Evolutionary conservation across 2,329 filamentous ascomycete genomes (phyloP).

Genomic region (Leptographium wingfieldii): DNA sequence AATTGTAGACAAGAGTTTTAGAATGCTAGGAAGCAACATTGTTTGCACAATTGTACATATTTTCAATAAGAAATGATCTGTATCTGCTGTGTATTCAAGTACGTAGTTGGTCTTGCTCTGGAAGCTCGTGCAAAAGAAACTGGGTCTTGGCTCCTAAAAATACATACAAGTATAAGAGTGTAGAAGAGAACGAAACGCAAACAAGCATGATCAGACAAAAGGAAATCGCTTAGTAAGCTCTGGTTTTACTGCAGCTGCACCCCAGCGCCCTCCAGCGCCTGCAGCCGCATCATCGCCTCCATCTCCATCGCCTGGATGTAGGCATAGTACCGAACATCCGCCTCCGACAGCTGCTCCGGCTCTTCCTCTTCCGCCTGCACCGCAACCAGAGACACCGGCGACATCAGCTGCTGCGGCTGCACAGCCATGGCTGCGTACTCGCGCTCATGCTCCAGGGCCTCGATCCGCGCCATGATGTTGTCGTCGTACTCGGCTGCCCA

Average conservation of each 20-base stretch:
- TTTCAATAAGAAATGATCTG: too few relatives aligned
- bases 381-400: background rate
- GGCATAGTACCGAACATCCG: constrained; percentile 14
- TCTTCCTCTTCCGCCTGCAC: background rate
- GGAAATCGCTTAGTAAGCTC: constrained; percentile 4
- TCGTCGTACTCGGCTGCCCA: background rate
- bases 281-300: constrained; percentile 10
- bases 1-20: too few relatives aligned
- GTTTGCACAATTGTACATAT: too few relatives aligned
- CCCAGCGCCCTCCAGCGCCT: constrained; percentile 12
- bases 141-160: too few relatives aligned
- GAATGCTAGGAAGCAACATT: too few relatives aligned
- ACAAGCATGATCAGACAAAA: background rate
- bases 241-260: constrained; percentile 9
- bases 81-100: background rate
- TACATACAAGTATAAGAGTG: background rate
- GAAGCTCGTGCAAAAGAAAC: too few relatives aligned
- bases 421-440: constrained; percentile 16
- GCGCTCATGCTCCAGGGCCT: constrained; percentile 21
- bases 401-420: background rate
- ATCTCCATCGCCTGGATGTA: constrained; percentile 17
- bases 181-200: background rate
- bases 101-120: background rate
- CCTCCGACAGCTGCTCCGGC: background rate
- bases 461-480: constrained; percentile 18